Evolutionary conservation across 2,329 filamentous ascomycete species (phyloP).

Genomic region (Sphaerulina vaccinii): DNA sequence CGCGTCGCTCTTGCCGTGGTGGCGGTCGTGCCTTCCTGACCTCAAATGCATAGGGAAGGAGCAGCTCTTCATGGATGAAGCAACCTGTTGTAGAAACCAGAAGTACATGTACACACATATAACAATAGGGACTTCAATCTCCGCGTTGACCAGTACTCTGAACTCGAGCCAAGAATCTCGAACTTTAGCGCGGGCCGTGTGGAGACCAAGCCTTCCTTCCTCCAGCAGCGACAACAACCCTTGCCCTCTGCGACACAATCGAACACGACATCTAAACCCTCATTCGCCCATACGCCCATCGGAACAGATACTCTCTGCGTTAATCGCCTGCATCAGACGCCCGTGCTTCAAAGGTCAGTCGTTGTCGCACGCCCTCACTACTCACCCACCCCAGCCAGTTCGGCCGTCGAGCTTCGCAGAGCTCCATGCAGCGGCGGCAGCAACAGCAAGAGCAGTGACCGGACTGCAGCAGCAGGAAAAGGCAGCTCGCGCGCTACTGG

Average conservation of each 20-base stretch:
- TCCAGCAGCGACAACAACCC: no score
- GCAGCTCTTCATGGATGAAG: background rate
- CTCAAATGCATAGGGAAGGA: background rate
- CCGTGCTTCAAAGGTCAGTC: background rate
- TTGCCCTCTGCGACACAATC: no score
- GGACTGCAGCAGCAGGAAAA: background rate
- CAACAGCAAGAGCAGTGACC: background rate
- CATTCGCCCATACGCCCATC: background rate
- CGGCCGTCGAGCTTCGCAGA: slow-evolving; percentile 2
- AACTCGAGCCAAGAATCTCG: no score
- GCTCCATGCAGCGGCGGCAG: slow-evolving; percentile 2
- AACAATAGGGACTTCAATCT: no score
- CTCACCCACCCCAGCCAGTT: slow-evolving; percentile 1
- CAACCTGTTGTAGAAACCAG: background rate
- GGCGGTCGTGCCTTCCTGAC: background rate
- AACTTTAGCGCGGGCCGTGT: no score
- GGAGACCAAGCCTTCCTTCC: no score
- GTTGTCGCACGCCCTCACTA: background rate
- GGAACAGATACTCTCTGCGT: background rate
- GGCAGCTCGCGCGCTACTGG: background rate
- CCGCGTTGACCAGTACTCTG: no score
- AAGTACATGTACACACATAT: background rate
- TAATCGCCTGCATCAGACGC: background rate
- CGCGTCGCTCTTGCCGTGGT: background rate
- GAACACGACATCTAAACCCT: no score